Conservation (phyloP, 192 early-diverging fungal genomes). For the Irineochytrium annulatum region DNA sequence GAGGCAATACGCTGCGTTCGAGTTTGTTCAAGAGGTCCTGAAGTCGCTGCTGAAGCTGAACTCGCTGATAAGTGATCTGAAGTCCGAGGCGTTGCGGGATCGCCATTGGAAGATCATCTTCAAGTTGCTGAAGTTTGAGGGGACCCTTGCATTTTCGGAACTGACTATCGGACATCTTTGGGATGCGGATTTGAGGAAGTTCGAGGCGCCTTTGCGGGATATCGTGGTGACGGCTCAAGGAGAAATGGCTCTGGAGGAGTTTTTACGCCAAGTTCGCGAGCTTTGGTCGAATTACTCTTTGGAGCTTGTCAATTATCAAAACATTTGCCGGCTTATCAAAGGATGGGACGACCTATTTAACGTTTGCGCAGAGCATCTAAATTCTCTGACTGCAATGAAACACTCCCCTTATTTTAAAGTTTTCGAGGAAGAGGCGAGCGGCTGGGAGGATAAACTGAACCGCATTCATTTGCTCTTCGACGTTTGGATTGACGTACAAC, state of each 20-base stretch:
- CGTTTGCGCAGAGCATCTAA: constrained; percentile 93
- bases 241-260: constrained; percentile 99
- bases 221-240: constrained; percentile 92
- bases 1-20: constrained; percentile 95
- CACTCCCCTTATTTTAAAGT: constrained; percentile 95
- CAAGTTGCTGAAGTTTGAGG: constrained; percentile 73
- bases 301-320: constrained; percentile 96
- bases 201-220: constrained; percentile 81
- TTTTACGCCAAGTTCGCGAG: constrained; percentile 85
- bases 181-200: constrained; percentile 86
- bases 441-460: constrained; percentile 97
- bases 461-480: constrained; percentile 94
- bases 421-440: constrained; percentile 93
- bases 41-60: constrained; percentile 77
- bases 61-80: constrained; percentile 76
- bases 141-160: constrained; percentile 64
- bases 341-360: constrained; percentile 99
- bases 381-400: constrained; percentile 94
- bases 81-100: constrained; percentile 93
- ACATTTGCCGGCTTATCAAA: constrained; percentile 91
- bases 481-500: constrained; percentile 99
- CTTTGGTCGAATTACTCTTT: constrained; percentile 89
- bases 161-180: constrained; percentile 94
- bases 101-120: constrained; percentile 96
- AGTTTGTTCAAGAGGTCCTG: constrained; percentile 86